These are phyloP conservation scores for Turnera subulata DNA, from an alignment of 345 rosid species.

Conservation along the genomic window DNA sequence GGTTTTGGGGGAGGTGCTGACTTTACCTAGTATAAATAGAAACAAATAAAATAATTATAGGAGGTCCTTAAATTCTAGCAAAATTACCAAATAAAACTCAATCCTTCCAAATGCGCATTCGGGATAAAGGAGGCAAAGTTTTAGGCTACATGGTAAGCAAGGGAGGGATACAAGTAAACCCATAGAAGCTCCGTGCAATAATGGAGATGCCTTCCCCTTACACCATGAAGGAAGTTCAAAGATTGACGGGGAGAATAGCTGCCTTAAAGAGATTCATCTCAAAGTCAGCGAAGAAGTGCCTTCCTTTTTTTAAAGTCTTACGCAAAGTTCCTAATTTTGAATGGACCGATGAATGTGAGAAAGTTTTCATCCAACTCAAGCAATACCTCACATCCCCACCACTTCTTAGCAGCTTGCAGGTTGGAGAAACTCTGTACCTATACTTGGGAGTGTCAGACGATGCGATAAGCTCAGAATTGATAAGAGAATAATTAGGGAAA, in stretches of 20 bases:
- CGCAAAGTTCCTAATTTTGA: background rate
- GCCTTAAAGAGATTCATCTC: background rate
- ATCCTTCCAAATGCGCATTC: background rate
- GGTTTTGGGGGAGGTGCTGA: no score
- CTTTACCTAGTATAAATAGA: no score
- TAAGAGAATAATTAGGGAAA: no score
- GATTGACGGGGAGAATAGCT: no score
- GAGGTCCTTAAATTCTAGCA: background rate
- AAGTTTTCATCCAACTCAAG: no score
- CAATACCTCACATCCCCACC: no score
- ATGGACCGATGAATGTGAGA: background rate
- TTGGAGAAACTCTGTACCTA: no score
- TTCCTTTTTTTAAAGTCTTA: background rate
- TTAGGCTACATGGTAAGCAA: no score
- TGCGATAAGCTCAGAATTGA: no score
- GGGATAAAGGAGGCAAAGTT: background rate
- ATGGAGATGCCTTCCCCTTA: background rate
- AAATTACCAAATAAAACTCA: background rate
- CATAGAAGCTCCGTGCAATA: background rate
- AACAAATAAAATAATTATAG: background rate
- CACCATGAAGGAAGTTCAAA: no score
- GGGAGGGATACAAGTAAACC: background rate
- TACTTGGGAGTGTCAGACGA: no score
- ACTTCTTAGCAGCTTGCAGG: no score
- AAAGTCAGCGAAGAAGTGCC: rapidly evolving